Base-by-base conservation (phyloP, 495 filamentous ascomycete genomes). In the Tetracladium setigerum region DNA sequence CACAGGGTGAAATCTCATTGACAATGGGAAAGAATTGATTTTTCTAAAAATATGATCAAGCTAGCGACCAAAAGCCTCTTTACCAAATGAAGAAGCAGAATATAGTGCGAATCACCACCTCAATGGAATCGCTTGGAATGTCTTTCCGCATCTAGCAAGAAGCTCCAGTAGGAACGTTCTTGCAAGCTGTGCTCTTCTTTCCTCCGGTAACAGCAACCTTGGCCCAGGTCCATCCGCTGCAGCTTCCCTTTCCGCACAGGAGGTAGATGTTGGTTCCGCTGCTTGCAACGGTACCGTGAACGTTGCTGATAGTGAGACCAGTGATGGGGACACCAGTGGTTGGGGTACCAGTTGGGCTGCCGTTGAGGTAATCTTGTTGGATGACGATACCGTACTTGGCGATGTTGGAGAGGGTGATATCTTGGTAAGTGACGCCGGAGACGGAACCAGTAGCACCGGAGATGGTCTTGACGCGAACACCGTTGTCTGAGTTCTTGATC, bases 281-380 rank as follows among this genome's bases (percentile, higher is more conserved):
- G 42, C 51, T 60, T 16, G 54, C 46, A 11, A 81, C 74, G 12
- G 65, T 66, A 2, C 81, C 82, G 0, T 63, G 70, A 16, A 84
- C 63, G 41, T 63, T 64, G 15, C 59, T 44, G n/a, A 85, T 45
- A 11, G 70, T 78, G 9, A 85, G 52, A 30, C 67, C 69, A 12
- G 76, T 82, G 52, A 86, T 82, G 2, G 76, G 71, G 19, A 85
- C 72, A 16, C 81, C 79, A 35, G 55, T 72, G 2, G 81, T 82
- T 14, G 81, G 74, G 3, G 46, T 75, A n/a, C 79, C 79, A 19
- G 74, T 81, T 2, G 72, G 78, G 53, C 64, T 66, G 31, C 79
- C 81, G 50, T 81, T 81, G 66, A 77, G 62, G 55, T 85, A 86
- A 60, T 84, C 80, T 63, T 86, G 82, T 64, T 86, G 64, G 38